These are phyloP conservation scores for Apium graveolens DNA, from an alignment of 129 eudicot genomes.

Conservation along the genomic window DNA sequence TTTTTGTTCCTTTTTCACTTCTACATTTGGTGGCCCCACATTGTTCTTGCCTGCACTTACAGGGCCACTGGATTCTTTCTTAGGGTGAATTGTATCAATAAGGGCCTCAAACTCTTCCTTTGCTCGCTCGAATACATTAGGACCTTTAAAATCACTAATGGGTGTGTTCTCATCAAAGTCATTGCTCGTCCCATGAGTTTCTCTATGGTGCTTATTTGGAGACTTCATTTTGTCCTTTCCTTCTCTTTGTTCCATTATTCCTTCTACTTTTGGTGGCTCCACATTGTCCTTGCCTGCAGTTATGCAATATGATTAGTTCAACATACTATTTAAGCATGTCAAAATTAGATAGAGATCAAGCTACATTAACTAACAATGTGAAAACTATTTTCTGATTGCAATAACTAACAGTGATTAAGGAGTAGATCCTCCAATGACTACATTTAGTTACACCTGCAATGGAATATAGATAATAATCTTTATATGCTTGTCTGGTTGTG, in stretches of 20 bases:
- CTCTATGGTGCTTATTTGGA: constrained; percentile 20
- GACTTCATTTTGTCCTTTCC: constrained; percentile 24
- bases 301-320: background rate
- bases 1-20: constrained; percentile 26
- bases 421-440: background rate
- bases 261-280: constrained; percentile 23
- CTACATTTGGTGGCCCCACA: constrained; percentile 16
- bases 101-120: constrained; percentile 84
- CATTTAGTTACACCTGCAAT: background rate
- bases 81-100: constrained; percentile 41
- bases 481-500: background rate
- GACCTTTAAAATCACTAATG: constrained; percentile 52
- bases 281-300: constrained; percentile 28
- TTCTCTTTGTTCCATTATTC: constrained; percentile 31
- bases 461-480: background rate
- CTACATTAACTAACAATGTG: background rate
- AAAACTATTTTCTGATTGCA: background rate
- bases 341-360: background rate
- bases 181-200: constrained; percentile 56
- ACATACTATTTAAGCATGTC: background rate
- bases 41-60: constrained; percentile 26
- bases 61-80: constrained; percentile 26
- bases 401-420: background rate
- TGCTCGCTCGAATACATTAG: constrained; percentile 62
- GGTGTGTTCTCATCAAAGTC: constrained; percentile 54